Conservation (phyloP, 1,284 basidiomycete genomes). For the Pyrrhoderma lamaoense region DNA sequence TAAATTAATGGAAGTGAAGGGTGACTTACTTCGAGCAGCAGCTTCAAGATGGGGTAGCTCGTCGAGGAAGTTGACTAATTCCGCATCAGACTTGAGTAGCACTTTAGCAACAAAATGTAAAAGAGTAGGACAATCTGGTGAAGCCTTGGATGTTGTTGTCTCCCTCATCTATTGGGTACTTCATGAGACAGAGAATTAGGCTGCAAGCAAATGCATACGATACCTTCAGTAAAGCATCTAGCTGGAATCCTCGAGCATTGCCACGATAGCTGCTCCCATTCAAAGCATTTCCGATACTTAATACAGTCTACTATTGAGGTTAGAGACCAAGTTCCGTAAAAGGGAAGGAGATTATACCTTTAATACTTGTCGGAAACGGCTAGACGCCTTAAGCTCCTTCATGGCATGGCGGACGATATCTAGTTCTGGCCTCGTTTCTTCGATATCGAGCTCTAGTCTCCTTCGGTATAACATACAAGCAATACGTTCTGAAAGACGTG, state of each 20-base stretch:
- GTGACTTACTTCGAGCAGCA: constrained; percentile 62
- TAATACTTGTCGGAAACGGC: constrained; percentile 63
- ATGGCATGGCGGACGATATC: constrained; percentile 70
- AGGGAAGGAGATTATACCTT: constrained; percentile 39
- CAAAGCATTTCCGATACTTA: constrained; percentile 75
- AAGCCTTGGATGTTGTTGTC: constrained; percentile 67
- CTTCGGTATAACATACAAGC: constrained; percentile 80
- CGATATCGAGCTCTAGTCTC: constrained; percentile 75
- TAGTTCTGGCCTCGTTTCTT: constrained; percentile 79
- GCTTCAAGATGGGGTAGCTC: constrained; percentile 79
- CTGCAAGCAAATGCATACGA: background rate
- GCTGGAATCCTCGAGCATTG: constrained; percentile 74
- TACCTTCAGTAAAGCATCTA: constrained; percentile 79
- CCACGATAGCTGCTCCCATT: constrained; percentile 83
- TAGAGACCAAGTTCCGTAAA: background rate
- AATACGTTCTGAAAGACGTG: constrained; percentile 65
- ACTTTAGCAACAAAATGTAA: constrained; percentile 80
- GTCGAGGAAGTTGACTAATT: constrained; percentile 67
- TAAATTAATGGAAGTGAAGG: background rate
- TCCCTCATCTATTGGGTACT: constrained; percentile 60
- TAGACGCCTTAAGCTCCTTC: constrained; percentile 63
- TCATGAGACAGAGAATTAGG: constrained; percentile 10
- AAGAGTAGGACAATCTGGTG: constrained; percentile 71
- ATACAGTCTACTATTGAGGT: constrained; percentile 43
- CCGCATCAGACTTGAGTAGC: constrained; percentile 63